phyloP scores from a whole-genome alignment of 2,329 filamentous ascomycete species.

The Fusarium agapanthi region DNA sequence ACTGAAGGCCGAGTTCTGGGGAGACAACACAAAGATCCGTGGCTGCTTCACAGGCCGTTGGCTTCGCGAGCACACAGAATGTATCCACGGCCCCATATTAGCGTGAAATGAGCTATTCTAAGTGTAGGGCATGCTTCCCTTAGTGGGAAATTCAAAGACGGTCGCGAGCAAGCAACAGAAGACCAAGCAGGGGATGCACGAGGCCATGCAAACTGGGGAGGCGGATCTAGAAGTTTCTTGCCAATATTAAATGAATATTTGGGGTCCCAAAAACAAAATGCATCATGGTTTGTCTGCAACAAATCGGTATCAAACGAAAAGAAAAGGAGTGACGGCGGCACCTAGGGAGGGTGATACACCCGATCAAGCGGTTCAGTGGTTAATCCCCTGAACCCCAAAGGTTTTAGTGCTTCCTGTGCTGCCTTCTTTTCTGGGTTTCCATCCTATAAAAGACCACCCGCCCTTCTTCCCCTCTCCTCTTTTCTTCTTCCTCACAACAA shows the following conservation, averaged over 20 bases:
- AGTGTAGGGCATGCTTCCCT: neutral
- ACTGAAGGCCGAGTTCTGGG: neutral
- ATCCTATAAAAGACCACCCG: neutral
- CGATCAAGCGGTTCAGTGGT: neutral
- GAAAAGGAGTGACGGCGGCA: neutral
- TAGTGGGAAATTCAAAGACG: neutral
- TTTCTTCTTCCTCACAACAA: neutral
- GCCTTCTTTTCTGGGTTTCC: neutral
- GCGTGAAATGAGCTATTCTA: rapidly evolving
- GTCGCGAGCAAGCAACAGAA: too few species aligned
- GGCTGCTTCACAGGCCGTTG: neutral
- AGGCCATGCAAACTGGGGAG: too few species aligned
- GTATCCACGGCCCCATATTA: rapidly evolving
- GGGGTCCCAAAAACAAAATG: neutral
- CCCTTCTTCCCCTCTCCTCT: neutral
- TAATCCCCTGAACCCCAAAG: neutral
- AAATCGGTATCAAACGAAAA: neutral
- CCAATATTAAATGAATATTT: neutral
- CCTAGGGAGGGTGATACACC: neutral
- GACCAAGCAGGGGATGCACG: too few species aligned
- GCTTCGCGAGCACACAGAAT: neutral
- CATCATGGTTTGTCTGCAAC: rapidly evolving
- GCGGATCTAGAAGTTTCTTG: too few species aligned
- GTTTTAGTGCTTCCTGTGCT: neutral
- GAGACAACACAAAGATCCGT: neutral